Conservation (phyloP, 306 rosid species). For the Geum urbanum region DNA sequence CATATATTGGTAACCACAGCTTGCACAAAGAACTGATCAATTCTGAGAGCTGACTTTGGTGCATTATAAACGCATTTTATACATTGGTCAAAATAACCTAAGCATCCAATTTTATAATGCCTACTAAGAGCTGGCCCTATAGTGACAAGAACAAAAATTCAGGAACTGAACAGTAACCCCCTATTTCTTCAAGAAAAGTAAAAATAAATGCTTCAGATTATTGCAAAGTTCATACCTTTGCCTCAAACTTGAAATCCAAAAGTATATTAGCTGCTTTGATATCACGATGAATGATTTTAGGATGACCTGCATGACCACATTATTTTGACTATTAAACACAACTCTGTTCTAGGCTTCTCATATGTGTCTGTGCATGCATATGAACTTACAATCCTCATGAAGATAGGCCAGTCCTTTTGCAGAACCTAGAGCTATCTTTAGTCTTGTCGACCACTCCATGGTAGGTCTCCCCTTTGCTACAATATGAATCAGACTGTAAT, state of each 20-base stretch:
- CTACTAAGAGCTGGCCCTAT: not conserved
- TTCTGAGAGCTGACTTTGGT: too few relatives aligned
- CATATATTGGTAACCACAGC: conserved; percentile 2
- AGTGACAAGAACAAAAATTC: not conserved
- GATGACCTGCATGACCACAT: conserved; percentile 61
- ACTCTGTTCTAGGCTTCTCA: not conserved
- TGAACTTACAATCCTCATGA: conserved; percentile 88
- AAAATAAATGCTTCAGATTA: not conserved
- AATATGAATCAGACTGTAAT: conserved; percentile 27
- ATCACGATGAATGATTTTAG: conserved; percentile 96
- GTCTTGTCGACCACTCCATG: conserved; percentile 88
- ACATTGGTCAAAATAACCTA: not conserved
- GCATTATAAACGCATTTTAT: not conserved
- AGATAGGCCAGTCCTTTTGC: conserved; percentile 96
- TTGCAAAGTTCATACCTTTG: conserved; percentile 48
- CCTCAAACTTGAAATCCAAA: conserved; percentile 86
- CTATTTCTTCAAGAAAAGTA: not conserved
- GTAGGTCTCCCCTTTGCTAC: conserved; percentile 84
- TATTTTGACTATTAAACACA: not conserved
- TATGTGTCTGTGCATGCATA: not conserved
- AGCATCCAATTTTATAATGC: not conserved
- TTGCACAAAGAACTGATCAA: not conserved
- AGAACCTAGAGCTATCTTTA: conserved; percentile 80
- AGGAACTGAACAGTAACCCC: not conserved
- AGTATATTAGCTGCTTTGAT: conserved; percentile 88